Base-by-base conservation (phyloP, 2,329 filamentous ascomycete species). In the Huntiella bhutanensis region DNA sequence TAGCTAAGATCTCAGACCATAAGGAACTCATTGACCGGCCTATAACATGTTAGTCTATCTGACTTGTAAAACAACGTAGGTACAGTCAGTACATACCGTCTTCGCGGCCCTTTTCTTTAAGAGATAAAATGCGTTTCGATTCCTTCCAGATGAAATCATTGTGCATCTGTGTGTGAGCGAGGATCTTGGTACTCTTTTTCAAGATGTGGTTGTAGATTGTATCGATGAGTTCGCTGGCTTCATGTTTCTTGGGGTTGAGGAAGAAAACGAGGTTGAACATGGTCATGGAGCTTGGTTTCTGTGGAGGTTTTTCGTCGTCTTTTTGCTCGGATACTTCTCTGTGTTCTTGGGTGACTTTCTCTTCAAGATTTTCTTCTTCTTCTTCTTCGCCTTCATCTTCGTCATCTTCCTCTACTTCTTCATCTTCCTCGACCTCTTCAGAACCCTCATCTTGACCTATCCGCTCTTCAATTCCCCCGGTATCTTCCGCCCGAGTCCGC, bases 221-320 rank as follows among this genome's bases (percentile, higher is more conserved):
- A 52, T 92, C 82, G 38, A 80, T 73, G 40, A 92, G 56, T 66
- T 72, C 69, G 48, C 82, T 81, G 53, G 81, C 77, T 57, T 94
- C 82, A 48, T 87, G 68, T 45, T 79, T 75, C 43, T 79, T 80
- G 3, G 86, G 82, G 53, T 84, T 81, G 52, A 95, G 66, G 43
- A 94, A 82, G 59, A 96, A 96, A 17, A 96, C 86, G 8, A 95
- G 73, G 59, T 95, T 93, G 63, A 98, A 98, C 88, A 96, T 96
- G 52, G 80, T 86, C 82, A 96, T 87, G 41, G 75, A 74, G 53
- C 71, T 75, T 53, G 68, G 67, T 58, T 82, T 78, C 56, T 75
- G 68, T 51, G 37, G 53, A 35, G 55, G 54, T 35, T 61, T 61
- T 19, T 37, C 37, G 17, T 49, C 38, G 13, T 45, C 38, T 35